Base-by-base conservation (phyloP, 805 yeast species). In the Sungouiella thailandica region DNA sequence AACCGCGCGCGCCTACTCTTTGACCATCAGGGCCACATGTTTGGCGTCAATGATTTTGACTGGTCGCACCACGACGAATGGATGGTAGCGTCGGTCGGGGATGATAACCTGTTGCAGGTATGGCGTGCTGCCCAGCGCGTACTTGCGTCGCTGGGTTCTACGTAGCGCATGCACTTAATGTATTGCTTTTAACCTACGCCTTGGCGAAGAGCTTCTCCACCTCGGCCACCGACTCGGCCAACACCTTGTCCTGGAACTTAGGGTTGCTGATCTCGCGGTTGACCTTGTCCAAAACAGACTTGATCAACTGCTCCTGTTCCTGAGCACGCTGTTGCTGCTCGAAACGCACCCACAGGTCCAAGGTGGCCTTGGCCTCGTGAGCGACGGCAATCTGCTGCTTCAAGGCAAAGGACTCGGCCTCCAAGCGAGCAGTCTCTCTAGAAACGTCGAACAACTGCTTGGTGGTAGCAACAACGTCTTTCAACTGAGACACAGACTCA, bases 271-370 rank as follows among this genome's bases (percentile, higher is more conserved):
- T 66, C 68, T 87, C 93, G 64, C 81, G 68, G 74, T 85, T 79
- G 55, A 90, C 93, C 73, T 86, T 88, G 35, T 88, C 71, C 60
- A 88, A 84, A 47, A 93, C 96, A 39, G 88, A 57, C 58, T 83
- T 70, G 50, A 94, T 79, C 55, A 93, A 80, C 67, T 86, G 96
- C 67, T 80, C 76, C 76, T 93, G 98, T 76, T 93, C 95, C 59
- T 79, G 70, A 74, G 87, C 95, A 74, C 97, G 90, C 50, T 89
- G 93, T 62, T 87, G 88, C 50, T 86, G 83, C 75, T 93, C 98
- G 68, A 84, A 85, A 78, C 97, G 86, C 54, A 89, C 97, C 98
- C 98, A 93, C 11, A 97, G 87, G 70, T 93, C 98, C 60, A 93
- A 79, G 41, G 90, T 95, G 38, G 93, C 70, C 73, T 84, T 88